phyloP scores from a whole-genome alignment of 75 land plant species.

The Selaginella moellendorffii region DNA sequence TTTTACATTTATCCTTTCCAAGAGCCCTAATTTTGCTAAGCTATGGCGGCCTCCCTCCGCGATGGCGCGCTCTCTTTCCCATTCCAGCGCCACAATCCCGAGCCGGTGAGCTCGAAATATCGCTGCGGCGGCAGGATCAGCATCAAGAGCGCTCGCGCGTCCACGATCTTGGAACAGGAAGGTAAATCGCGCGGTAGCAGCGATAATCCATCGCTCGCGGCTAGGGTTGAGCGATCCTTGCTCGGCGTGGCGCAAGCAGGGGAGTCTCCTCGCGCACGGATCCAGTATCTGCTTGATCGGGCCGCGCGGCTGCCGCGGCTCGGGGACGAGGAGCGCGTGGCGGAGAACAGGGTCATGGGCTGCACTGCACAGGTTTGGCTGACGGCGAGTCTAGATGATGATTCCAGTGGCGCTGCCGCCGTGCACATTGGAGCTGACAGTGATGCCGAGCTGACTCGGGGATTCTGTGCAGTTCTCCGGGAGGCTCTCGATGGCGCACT shows the following conservation, averaged over 20 bases:
- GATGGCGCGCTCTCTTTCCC: too few relatives aligned
- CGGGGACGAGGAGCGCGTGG: slow-evolving; percentile 26
- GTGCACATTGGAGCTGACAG: slow-evolving; percentile 62
- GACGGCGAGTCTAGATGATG: slow-evolving; percentile 25
- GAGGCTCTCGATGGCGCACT: slow-evolving; percentile 42
- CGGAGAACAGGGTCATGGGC: slow-evolving; percentile 72
- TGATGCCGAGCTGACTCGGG: slow-evolving; percentile 77
- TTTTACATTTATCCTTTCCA: too few relatives aligned
- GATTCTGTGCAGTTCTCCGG: slow-evolving; percentile 59
- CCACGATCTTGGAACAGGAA: too few relatives aligned
- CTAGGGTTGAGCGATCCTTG: background rate
- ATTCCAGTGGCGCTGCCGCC: slow-evolving; percentile 19
- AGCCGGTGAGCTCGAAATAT: too few relatives aligned
- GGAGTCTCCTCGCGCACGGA: background rate
- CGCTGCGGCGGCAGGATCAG: too few relatives aligned
- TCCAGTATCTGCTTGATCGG: slow-evolving; percentile 28
- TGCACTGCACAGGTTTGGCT: slow-evolving; percentile 93
- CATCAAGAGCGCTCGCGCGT: too few relatives aligned
- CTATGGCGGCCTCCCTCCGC: too few relatives aligned
- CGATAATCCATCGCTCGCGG: background rate
- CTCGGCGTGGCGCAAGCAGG: background rate
- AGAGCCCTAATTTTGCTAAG: too few relatives aligned
- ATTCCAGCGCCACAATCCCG: too few relatives aligned
- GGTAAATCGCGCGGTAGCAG: too few relatives aligned
- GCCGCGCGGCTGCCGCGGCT: slow-evolving; percentile 41